Conservation (phyloP, 1,284 basidiomycete species). For the Puccinia coronata region DNA sequence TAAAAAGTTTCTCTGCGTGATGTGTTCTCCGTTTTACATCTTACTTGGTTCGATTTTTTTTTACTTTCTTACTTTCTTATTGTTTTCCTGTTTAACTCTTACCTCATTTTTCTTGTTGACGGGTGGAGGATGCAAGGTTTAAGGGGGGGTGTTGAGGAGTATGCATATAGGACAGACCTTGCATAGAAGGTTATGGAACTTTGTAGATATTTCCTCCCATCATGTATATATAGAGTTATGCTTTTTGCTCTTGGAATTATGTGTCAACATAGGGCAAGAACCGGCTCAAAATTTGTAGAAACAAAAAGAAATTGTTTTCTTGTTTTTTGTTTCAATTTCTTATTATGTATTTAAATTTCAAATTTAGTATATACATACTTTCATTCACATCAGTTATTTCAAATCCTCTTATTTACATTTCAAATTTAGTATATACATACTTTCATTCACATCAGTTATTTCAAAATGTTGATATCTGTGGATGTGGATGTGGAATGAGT, state of each 20-base stretch:
- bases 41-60: neutral
- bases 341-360: too few relatives aligned
- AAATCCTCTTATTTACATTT: too few relatives aligned
- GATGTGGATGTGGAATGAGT: too few relatives aligned
- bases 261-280: too few relatives aligned
- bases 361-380: too few relatives aligned
- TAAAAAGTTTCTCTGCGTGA: neutral
- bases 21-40: neutral
- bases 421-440: too few relatives aligned
- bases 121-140: neutral
- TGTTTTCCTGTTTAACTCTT: neutral
- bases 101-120: neutral
- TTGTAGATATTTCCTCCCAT: neutral
- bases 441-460: too few relatives aligned
- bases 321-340: too few relatives aligned
- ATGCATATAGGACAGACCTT: neutral
- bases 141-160: neutral
- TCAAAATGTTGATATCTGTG: too few relatives aligned
- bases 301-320: too few relatives aligned
- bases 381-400: too few relatives aligned
- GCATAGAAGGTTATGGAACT: neutral
- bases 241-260: neutral
- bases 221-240: neutral
- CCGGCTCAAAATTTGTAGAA: too few relatives aligned
- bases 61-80: slow-evolving; percentile 4